phyloP scores from a whole-genome alignment of 2,329 filamentous ascomycete genomes.

The Paecilomyces sp. region DNA sequence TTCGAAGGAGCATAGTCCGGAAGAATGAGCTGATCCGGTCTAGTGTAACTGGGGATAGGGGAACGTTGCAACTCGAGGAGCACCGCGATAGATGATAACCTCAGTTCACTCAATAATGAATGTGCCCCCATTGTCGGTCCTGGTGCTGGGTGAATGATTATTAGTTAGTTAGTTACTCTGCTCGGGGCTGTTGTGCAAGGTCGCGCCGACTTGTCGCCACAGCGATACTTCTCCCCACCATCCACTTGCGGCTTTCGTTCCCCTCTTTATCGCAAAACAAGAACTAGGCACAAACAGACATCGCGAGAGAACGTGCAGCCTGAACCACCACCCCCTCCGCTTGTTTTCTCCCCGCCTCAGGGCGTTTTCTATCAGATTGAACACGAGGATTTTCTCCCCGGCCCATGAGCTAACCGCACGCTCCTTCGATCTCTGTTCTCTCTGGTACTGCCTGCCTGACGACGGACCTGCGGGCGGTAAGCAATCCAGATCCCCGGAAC shows the following conservation, averaged over 20 bases:
- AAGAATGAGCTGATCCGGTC: background rate
- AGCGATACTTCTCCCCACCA: background rate
- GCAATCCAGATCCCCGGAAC: background rate
- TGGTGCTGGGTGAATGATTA: background rate
- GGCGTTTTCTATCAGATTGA: background rate
- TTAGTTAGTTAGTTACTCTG: background rate
- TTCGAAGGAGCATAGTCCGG: background rate
- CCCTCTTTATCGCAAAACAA: conserved; percentile 1
- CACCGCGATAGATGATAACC: background rate
- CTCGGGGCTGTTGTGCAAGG: background rate
- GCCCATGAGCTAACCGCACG: background rate
- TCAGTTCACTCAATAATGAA: no score
- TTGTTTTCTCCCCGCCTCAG: background rate
- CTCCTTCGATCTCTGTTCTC: background rate
- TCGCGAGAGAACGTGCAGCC: background rate
- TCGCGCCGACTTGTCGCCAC: background rate
- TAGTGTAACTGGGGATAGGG: background rate
- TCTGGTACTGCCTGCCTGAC: background rate
- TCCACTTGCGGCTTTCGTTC: background rate
- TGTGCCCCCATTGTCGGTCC: no score
- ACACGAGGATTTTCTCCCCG: background rate
- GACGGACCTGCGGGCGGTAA: background rate
- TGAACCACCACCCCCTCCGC: background rate
- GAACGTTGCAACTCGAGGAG: background rate
- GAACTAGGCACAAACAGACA: background rate